Evolutionary conservation across 495 filamentous ascomycete genomes (phyloP), one percentile per base, ranked within the genome.

Genomic region (Aspergillus campestris): DNA sequence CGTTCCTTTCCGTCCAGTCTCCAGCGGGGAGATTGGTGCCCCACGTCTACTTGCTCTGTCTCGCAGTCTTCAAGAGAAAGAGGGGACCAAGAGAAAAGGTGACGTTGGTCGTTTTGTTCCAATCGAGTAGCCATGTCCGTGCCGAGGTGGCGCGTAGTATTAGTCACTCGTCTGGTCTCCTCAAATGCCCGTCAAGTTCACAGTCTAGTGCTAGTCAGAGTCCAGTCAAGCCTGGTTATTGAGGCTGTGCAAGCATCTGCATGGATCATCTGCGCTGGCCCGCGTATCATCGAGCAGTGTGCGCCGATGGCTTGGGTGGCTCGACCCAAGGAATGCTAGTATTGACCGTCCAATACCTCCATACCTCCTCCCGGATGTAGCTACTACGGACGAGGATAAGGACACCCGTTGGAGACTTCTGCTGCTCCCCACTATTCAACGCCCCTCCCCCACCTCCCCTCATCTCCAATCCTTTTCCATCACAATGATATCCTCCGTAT

Each of bases 191-290:
- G 18, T 24, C 18, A 24, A 24, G 18, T 24, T 1, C 18, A 24
- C 18, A 24, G 18, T 24, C 18, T 24, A 24, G 18, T 24, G 18
- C 18, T 24, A 24, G 18, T 24, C 18, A 24, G 18, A 24, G 18
- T 24, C 18, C 18, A 24, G 18, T 24, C 18, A 24, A 24, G 18
- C 18, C 18, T 24, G 18, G 18, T 24, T 39, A 51, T 40, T 50
- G 45, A 46, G 51, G 48, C 48, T 51, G 50, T 57, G 55, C 49
- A 50, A 40, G 43, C 44, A 49, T 31, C 38, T 29, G 18, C 14
- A 14, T 15, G 15, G 32, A 45, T 37, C 42, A 37, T 37, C 27
- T 29, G 42, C 12, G 11, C 10, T n/a, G 30, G 24, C 47, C 51
- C 51, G 46, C 47, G 47, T 43, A 47, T 54, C 49, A 48, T 49